These are phyloP conservation scores for Citrus medica DNA, from an alignment of 345 rosid species.

Conservation along the genomic window DNA sequence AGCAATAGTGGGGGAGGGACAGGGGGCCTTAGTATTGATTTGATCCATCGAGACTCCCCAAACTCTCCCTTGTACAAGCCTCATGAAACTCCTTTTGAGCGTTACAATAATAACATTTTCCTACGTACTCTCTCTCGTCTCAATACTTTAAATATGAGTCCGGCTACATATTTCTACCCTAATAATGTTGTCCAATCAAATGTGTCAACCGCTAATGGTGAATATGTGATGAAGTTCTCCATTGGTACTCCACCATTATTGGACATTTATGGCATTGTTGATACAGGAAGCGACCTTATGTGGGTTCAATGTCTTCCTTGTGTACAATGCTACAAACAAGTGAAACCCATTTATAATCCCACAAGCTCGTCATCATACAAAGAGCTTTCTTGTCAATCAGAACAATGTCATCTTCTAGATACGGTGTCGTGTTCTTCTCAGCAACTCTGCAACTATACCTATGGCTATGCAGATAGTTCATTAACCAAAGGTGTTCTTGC, in stretches of 20 bases:
- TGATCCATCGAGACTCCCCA: constrained; percentile 33
- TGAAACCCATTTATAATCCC: constrained; percentile 20
- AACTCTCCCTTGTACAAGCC: constrained; percentile 25
- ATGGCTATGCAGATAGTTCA: constrained; percentile 12
- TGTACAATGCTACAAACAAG: constrained; percentile 23
- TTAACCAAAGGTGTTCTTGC: constrained; percentile 15
- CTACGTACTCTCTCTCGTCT: constrained; percentile 3
- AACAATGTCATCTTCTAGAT: constrained; percentile 1
- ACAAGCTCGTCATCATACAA: constrained; percentile 11
- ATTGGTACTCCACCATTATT: constrained; percentile 15
- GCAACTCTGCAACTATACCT: constrained; percentile 4
- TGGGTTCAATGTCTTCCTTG: constrained; percentile 43
- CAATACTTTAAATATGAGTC: not conserved
- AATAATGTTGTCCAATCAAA: not conserved
- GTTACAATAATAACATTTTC: constrained; percentile 4
- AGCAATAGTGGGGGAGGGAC: not conserved
- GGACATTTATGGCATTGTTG: constrained; percentile 19
- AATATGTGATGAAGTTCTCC: constrained; percentile 29
- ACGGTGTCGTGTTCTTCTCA: not conserved
- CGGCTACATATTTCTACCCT: not conserved
- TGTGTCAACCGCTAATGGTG: not conserved
- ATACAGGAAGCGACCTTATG: constrained; percentile 37
- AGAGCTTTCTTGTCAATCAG: constrained; percentile 6
- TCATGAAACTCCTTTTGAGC: constrained; percentile 7
- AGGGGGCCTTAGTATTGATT: constrained; percentile 12